phyloP scores from a whole-genome alignment of 1,284 basidiomycete genomes.

The Apiotrichum montevideense region DNA sequence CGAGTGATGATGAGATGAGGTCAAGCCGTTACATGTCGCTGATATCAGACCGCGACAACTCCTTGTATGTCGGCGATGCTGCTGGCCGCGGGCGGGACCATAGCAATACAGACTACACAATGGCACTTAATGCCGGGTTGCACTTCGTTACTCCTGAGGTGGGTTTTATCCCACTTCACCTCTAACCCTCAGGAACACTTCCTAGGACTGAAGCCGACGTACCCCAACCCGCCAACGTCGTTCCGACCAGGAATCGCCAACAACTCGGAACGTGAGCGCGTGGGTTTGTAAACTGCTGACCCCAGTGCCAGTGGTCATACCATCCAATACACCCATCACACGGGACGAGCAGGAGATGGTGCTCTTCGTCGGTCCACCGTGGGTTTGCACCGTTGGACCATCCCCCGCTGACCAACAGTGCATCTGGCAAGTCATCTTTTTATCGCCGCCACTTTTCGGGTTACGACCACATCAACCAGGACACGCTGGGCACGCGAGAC shows the following conservation, averaged over 20 bases:
- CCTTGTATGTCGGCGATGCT: constrained; percentile 84
- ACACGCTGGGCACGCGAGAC: constrained; percentile 60
- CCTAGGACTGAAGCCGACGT: constrained; percentile 52
- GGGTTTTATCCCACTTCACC: constrained; percentile 9
- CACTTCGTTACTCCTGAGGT: constrained; percentile 65
- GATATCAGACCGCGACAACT: constrained; percentile 56
- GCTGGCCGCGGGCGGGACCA: constrained; percentile 59
- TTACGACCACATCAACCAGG: constrained; percentile 82
- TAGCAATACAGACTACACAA: constrained; percentile 74
- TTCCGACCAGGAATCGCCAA: constrained; percentile 27
- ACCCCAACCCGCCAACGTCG: constrained; percentile 34
- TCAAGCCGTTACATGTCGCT: background rate
- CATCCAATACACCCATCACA: constrained; percentile 58
- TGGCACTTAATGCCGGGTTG: constrained; percentile 68
- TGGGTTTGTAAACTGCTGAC: background rate
- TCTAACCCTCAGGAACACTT: constrained; percentile 55
- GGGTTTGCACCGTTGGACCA: constrained; percentile 4
- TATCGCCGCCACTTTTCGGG: constrained; percentile 64
- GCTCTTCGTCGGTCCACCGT: constrained; percentile 79
- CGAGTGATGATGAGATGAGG: too few relatives aligned
- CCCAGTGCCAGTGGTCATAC: constrained; percentile 56
- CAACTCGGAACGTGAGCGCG: background rate
- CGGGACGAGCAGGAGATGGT: constrained; percentile 57
- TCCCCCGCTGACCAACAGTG: constrained; percentile 31
- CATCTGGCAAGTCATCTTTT: constrained; percentile 79